These are phyloP conservation scores for Thinopyrum elongatum DNA, from an alignment of 176 grass and related monocot genomes.

Conservation along the genomic window DNA sequence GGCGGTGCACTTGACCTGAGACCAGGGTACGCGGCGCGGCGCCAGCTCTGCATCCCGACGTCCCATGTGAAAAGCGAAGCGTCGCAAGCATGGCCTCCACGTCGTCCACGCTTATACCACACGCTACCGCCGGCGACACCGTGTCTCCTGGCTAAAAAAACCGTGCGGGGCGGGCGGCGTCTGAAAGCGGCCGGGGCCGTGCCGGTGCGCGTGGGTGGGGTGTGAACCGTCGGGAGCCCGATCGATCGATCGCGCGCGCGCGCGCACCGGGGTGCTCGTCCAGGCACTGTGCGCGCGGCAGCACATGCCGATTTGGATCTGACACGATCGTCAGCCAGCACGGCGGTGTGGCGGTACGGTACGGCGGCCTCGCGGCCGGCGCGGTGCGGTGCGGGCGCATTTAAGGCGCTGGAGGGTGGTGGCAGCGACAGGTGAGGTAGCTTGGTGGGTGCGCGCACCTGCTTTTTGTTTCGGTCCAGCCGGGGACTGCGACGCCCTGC, in stretches of 20 bases:
- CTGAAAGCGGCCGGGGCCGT: conserved; percentile 18
- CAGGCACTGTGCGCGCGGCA: background rate
- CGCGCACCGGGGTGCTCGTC: too few species aligned
- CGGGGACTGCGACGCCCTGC: conserved; percentile 44
- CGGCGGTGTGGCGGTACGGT: background rate
- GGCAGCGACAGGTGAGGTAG: background rate
- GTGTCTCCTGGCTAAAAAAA: background rate
- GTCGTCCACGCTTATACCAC: background rate
- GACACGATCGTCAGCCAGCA: background rate
- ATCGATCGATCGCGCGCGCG: background rate
- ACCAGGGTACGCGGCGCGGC: background rate
- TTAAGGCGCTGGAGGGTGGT: background rate
- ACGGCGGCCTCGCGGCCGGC: conserved; percentile 15
- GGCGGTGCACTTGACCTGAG: background rate
- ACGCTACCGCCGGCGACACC: background rate
- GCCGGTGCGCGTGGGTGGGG: background rate
- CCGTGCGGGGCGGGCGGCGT: background rate
- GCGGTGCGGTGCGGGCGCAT: conserved; percentile 10
- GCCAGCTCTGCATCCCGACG: background rate
- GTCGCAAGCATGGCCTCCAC: background rate
- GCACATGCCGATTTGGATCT: conserved; percentile 8
- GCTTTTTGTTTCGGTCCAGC: conserved; percentile 49
- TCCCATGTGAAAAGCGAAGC: background rate
- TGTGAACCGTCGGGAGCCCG: background rate
- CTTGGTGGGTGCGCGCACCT: conserved; percentile 29